phyloP scores from a whole-genome alignment of 2,329 filamentous ascomycete genomes.

The Fusarium albosuccineum region DNA sequence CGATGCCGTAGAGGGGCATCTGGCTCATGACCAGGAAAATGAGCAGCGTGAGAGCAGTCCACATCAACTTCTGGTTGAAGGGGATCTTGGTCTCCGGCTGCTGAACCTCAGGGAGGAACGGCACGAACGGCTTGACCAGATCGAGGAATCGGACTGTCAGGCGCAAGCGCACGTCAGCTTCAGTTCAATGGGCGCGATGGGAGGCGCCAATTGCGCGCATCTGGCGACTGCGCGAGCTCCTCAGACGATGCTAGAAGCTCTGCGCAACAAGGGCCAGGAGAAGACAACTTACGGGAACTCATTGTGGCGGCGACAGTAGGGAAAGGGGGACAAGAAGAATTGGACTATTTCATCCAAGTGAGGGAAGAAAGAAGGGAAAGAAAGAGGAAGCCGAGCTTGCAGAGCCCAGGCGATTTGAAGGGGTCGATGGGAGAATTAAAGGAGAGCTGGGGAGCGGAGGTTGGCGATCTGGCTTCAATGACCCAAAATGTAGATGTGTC shows the following conservation, averaged over 20 bases:
- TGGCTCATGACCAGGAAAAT: constrained; percentile 99
- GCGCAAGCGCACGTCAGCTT: constrained; percentile 45
- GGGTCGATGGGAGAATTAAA: constrained; percentile 52
- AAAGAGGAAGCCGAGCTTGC: constrained; percentile 53
- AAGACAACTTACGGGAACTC: constrained; percentile 66
- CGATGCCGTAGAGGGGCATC: constrained; percentile 99
- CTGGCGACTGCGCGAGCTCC: constrained; percentile 33
- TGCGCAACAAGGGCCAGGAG: constrained; percentile 30
- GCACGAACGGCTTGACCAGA: constrained; percentile 99
- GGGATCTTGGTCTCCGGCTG: constrained; percentile 98
- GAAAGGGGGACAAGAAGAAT: constrained; percentile 52
- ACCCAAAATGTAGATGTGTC: constrained; percentile 60
- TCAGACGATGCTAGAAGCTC: constrained; percentile 27
- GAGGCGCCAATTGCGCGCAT: constrained; percentile 46
- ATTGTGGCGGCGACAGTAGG: constrained; percentile 60
- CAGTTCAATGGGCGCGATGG: constrained; percentile 22
- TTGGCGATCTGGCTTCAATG: constrained; percentile 61
- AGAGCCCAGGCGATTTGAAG: constrained; percentile 53
- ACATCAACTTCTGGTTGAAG: constrained; percentile 99
- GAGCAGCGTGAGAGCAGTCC: constrained; percentile 92
- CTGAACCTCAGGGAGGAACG: constrained; percentile 99
- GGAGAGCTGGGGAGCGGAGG: constrained; percentile 53
- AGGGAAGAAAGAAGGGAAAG: constrained; percentile 48
- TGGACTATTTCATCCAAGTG: constrained; percentile 57
- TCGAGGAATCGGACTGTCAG: constrained; percentile 95